Conservation (phyloP, 2,329 filamentous ascomycete genomes). For the Furcasterigmium sp. region DNA sequence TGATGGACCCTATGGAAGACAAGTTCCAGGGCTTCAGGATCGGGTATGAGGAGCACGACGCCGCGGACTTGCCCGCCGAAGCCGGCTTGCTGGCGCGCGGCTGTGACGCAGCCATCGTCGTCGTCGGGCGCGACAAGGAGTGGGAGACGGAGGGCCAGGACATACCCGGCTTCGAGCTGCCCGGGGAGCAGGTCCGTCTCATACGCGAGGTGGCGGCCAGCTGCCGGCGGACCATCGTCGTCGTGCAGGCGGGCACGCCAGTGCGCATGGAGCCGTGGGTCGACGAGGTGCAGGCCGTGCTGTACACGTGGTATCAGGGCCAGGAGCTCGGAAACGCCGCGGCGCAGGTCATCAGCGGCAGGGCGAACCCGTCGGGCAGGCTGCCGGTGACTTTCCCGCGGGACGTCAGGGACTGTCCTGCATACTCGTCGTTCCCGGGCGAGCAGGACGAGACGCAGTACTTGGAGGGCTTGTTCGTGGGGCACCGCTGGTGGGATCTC, state of each 20-base stretch:
- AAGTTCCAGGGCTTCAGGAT: slow-evolving; percentile 1
- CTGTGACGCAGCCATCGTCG: slow-evolving; percentile 1
- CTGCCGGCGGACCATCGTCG: slow-evolving; percentile 9
- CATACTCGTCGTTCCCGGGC: slow-evolving; percentile 11
- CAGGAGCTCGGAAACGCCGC: slow-evolving; percentile 13
- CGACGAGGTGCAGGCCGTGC: slow-evolving; percentile 3
- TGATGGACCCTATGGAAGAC: background rate
- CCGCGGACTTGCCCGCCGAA: slow-evolving; percentile 6
- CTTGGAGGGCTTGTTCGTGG: slow-evolving; percentile 14
- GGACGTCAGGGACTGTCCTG: slow-evolving; percentile 7
- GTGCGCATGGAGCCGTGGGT: slow-evolving; percentile 15
- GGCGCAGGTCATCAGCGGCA: slow-evolving; percentile 10
- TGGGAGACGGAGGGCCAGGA: slow-evolving; percentile 4
- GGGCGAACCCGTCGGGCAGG: slow-evolving; percentile 5
- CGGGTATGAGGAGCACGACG: slow-evolving; percentile 10
- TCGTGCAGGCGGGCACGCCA: slow-evolving; percentile 11
- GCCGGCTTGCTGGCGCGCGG: slow-evolving; percentile 8
- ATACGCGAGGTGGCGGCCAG: slow-evolving; percentile 7
- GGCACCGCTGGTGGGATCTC: slow-evolving; percentile 21
- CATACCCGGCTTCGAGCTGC: background rate
- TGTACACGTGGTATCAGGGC: slow-evolving; percentile 15
- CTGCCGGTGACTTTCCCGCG: slow-evolving; percentile 13
- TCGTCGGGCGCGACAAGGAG: slow-evolving; percentile 3
- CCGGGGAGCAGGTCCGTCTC: slow-evolving; percentile 7
- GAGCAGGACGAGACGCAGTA: slow-evolving; percentile 10